phyloP scores from a whole-genome alignment of 495 filamentous ascomycete genomes.

The Astrocystis sublimbata region DNA sequence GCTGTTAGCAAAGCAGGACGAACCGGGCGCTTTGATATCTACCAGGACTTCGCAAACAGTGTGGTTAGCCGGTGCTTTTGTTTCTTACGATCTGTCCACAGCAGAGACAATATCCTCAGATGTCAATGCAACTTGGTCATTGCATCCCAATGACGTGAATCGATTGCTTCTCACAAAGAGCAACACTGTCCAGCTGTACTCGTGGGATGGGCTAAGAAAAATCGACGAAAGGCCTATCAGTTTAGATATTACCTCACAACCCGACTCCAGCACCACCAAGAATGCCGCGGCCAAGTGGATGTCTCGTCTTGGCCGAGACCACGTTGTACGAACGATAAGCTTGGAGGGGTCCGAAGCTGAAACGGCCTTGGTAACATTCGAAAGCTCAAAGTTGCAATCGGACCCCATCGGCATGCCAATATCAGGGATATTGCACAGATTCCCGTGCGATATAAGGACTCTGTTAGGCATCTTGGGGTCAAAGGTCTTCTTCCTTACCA shows the following conservation, averaged over 20 bases:
- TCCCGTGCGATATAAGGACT: not conserved
- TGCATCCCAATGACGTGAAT: not conserved
- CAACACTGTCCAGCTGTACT: not conserved
- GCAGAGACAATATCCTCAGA: too few species aligned
- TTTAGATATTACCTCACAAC: not conserved
- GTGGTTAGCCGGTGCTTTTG: not conserved
- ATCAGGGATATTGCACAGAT: not conserved
- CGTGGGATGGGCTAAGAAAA: not conserved
- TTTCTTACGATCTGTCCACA: not conserved
- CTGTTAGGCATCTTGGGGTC: constrained; percentile 20
- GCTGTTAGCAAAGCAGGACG: not conserved
- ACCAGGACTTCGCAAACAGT: not conserved
- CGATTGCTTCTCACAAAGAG: not conserved
- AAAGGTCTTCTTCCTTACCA: constrained; percentile 22
- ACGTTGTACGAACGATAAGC: not conserved
- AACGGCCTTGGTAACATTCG: not conserved
- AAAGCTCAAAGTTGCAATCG: not conserved
- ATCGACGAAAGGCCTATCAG: not conserved
- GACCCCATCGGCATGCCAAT: not conserved
- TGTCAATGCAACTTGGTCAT: not conserved
- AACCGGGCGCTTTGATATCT: not conserved
- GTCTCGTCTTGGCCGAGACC: not conserved
- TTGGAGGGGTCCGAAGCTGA: not conserved
- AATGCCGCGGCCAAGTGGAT: not conserved
- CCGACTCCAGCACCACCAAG: not conserved